These are phyloP conservation scores for Eucalyptus coolabah DNA, from an alignment of 345 rosid genomes.

Conservation along the genomic window DNA sequence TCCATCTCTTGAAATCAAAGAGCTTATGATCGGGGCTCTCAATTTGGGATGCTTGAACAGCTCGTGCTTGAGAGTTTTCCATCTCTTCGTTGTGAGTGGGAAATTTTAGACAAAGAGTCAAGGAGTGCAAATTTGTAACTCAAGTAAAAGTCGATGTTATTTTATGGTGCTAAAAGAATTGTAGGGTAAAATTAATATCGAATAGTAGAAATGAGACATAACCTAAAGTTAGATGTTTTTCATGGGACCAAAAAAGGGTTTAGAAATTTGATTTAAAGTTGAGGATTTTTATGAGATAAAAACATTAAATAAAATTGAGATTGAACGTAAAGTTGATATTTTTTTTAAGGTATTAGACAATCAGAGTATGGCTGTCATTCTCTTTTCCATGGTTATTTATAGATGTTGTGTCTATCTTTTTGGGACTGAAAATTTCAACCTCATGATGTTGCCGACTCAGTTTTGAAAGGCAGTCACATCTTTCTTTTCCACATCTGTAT, in stretches of 20 bases:
- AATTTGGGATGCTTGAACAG: neutral
- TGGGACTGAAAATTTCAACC: neutral
- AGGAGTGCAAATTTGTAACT: neutral
- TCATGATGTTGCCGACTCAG: neutral
- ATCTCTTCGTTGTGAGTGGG: accelerated
- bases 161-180: no score
- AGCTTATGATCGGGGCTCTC: neutral
- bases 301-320: no score
- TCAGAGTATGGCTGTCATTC: neutral
- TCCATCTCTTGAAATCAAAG: neutral
- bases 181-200: neutral
- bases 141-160: neutral
- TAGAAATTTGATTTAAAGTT: neutral
- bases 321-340: no score
- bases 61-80: neutral
- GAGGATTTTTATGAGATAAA: neutral
- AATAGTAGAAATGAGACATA: neutral
- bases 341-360: neutral
- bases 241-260: neutral
- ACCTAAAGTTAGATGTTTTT: neutral
- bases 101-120: no score
- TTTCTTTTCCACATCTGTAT: neutral
- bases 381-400: neutral
- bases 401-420: neutral
- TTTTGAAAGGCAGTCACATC: neutral